These are phyloP conservation scores for Hirsutella minnesotensis DNA, from an alignment of 2,329 filamentous ascomycete species.

Conservation along the genomic window DNA sequence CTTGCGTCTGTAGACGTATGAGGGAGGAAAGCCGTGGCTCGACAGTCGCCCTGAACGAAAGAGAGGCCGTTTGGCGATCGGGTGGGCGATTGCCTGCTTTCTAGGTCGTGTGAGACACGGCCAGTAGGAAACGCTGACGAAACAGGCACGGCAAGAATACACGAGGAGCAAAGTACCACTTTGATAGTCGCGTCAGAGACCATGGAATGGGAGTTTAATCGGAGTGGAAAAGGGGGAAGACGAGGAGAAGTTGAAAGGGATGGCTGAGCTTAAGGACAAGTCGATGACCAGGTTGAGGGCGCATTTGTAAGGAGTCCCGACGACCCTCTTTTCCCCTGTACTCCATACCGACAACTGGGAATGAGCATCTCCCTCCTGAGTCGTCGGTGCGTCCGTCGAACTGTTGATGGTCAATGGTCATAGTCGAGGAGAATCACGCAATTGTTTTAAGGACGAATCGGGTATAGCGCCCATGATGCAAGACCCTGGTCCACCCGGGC, in stretches of 20 bases:
- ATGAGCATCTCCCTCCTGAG: neutral
- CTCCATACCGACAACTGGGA: neutral
- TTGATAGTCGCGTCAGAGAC: too few species aligned
- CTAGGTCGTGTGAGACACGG: too few species aligned
- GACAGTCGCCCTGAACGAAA: neutral
- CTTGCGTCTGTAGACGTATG: slow-evolving; percentile 25
- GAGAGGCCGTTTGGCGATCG: too few species aligned
- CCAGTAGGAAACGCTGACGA: too few species aligned
- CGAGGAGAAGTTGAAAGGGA: neutral
- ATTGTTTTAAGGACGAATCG: slow-evolving; percentile 19
- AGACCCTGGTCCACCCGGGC: slow-evolving; percentile 6
- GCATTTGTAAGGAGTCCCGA: slow-evolving; percentile 13
- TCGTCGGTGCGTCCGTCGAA: slow-evolving; percentile 7
- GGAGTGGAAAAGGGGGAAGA: neutral
- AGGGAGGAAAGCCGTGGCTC: neutral
- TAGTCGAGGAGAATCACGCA: slow-evolving; percentile 27
- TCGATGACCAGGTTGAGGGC: slow-evolving; percentile 4
- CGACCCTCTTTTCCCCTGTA: slow-evolving; percentile 1
- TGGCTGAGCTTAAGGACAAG: neutral
- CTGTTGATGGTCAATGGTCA: too few species aligned
- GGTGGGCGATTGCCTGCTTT: too few species aligned
- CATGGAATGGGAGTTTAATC: too few species aligned
- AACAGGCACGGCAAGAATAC: too few species aligned
- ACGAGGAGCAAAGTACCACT: too few species aligned
- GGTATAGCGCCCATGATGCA: slow-evolving; percentile 19